These are phyloP conservation scores for Eucalyptus cloeziana DNA, from an alignment of 345 rosid species.

Conservation along the genomic window DNA sequence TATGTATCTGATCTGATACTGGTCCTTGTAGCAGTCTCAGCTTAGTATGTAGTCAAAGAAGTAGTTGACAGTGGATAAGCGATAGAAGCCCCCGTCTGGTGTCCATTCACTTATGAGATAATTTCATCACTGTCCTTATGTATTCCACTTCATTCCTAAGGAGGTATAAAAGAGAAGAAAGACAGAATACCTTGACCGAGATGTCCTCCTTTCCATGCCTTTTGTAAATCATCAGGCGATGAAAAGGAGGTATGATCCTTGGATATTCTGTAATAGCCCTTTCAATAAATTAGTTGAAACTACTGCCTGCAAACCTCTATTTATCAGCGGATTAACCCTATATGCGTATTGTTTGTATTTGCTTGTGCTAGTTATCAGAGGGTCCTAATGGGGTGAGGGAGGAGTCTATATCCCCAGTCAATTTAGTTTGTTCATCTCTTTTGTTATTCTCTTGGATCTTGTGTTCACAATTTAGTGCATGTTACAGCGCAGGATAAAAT, in stretches of 20 bases:
- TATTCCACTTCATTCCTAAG: background rate
- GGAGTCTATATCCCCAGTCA: background rate
- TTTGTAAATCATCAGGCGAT: background rate
- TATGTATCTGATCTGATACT: background rate
- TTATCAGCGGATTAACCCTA: background rate
- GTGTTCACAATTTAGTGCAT: background rate
- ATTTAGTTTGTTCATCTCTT: background rate
- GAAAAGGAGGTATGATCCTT: background rate
- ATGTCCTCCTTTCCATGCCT: background rate
- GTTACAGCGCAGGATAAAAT: conserved; percentile 85
- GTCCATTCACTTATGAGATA: background rate
- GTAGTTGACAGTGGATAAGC: background rate
- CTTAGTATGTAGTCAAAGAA: background rate
- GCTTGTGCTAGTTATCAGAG: background rate
- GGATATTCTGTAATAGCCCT: background rate
- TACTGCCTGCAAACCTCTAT: background rate
- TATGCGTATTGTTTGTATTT: background rate
- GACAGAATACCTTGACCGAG: background rate
- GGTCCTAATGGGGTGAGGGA: background rate
- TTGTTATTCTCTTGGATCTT: background rate
- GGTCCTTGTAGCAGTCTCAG: background rate
- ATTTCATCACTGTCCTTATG: background rate
- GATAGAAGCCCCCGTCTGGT: background rate
- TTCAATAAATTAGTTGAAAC: background rate
- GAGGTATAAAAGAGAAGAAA: background rate